phyloP scores from a whole-genome alignment of 129 eudicot genomes.

The Saussurea involucrata region DNA sequence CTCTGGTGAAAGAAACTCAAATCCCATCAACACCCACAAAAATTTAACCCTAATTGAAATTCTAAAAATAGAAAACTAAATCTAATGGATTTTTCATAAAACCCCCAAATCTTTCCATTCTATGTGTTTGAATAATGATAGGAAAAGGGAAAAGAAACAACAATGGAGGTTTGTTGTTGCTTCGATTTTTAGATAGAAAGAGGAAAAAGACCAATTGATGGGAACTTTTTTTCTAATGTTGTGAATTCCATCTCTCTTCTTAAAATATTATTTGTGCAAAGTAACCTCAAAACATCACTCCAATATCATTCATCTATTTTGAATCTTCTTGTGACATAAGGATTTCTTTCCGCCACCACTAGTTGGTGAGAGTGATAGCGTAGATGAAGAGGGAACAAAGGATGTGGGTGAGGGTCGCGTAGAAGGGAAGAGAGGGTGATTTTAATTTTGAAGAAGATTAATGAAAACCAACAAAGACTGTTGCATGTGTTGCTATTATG shows the following conservation, averaged over 20 bases:
- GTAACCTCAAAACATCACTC: constrained; percentile 51
- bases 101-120: not conserved
- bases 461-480: too few relatives aligned
- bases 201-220: not conserved
- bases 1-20: not conserved
- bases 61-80: not conserved
- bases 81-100: too few relatives aligned
- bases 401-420: too few relatives aligned
- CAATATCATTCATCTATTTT: constrained; percentile 53
- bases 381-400: too few relatives aligned
- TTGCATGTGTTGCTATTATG: too few relatives aligned
- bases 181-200: not conserved
- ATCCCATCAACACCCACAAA: not conserved
- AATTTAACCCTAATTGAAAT: not conserved
- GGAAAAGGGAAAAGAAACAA: not conserved
- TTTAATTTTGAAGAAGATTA: too few relatives aligned
- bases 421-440: too few relatives aligned
- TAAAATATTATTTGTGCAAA: not conserved
- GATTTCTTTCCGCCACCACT: constrained; percentile 65
- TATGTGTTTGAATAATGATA: not conserved
- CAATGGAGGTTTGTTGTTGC: not conserved
- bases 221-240: too few relatives aligned
- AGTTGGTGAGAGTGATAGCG: too few relatives aligned
- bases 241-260: not conserved
- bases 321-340: constrained; percentile 77